Percentiles rank a stretch among this genome's conserved stretches.
These are phyloP conservation scores for Coemansia sp. DNA, from an alignment of 192 early-diverging fungal species.

Conservation along the genomic window DNA sequence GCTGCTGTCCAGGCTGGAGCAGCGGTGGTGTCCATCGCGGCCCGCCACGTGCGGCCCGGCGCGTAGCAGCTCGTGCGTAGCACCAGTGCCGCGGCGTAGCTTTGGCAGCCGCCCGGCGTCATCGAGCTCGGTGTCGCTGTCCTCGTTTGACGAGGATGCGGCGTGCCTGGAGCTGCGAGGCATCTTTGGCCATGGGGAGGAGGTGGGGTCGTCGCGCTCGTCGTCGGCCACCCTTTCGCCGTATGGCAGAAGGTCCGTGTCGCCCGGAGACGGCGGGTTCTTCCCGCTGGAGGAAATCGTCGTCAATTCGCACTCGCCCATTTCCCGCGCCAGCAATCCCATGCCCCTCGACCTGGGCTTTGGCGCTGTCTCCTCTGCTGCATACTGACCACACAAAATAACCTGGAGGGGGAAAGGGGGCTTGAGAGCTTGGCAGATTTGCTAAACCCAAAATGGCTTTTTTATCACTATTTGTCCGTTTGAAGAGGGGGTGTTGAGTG, in stretches of 20 bases:
- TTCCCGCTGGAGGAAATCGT: conserved; percentile 52
- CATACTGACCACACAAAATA: background rate
- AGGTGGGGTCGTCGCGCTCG: conserved; percentile 19
- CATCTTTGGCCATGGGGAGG: conserved; percentile 34
- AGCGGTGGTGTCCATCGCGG: conserved; percentile 45
- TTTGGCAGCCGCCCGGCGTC: conserved; percentile 22
- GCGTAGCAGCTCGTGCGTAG: conserved; percentile 32
- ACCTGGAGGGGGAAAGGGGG: too few species aligned
- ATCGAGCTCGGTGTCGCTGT: conserved; percentile 16
- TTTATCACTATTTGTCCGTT: background rate
- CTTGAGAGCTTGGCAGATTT: background rate
- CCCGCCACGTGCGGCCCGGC: conserved; percentile 4
- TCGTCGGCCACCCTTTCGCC: conserved; percentile 35
- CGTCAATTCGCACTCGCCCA: conserved; percentile 32
- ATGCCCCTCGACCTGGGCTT: conserved; percentile 46
- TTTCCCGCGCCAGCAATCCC: conserved; percentile 46
- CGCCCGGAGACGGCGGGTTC: conserved; percentile 14
- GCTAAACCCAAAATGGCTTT: background rate
- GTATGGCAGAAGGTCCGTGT: conserved; percentile 1
- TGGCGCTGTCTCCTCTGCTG: conserved; percentile 25
- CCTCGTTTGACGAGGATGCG: conserved; percentile 32
- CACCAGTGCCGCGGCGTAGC: conserved; percentile 39
- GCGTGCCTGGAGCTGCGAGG: conserved; percentile 51
- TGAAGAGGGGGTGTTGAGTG: background rate
- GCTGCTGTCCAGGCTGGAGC: conserved; percentile 45